Percentiles rank a stretch among this genome's conserved stretches.
Conservation (phyloP, 2,329 filamentous ascomycete species). For the Dothideomycetes sp. region DNA sequence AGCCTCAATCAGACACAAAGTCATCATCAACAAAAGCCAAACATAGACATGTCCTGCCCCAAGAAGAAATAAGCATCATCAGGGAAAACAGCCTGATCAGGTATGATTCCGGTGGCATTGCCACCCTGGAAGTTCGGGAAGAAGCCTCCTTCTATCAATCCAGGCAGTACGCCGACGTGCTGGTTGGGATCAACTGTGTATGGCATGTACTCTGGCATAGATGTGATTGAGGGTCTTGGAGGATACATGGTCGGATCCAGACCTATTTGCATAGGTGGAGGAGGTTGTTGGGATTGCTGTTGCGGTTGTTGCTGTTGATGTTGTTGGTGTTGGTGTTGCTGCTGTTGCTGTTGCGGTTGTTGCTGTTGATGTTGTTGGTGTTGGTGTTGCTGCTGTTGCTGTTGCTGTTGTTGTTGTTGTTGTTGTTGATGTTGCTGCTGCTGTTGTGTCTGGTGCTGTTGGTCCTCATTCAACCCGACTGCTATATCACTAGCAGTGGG, state of each 20-base stretch:
- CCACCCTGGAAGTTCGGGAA: background rate
- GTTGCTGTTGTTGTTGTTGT: background rate
- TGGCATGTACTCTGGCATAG: no score
- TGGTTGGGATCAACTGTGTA: background rate
- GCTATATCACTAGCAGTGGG: background rate
- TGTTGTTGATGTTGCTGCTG: no score
- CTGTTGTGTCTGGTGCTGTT: background rate
- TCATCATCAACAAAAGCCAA: constrained; percentile 9
- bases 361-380: no score
- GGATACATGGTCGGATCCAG: constrained; percentile 1
- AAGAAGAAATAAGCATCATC: constrained; percentile 12
- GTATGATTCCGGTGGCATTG: background rate
- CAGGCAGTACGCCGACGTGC: constrained; percentile 1
- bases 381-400: background rate
- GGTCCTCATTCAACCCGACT: no score
- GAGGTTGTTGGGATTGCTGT: background rate
- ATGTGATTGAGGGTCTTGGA: background rate
- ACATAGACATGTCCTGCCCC: constrained; percentile 13
- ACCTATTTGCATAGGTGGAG: background rate
- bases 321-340: no score
- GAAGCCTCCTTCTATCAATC: constrained; percentile 1
- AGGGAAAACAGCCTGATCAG: background rate
- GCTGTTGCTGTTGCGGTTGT: background rate
- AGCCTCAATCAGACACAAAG: background rate
- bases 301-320: background rate